Evolutionary conservation across 805 yeast genomes (phyloP).

Genomic region (Babjeviella inositovora): DNA sequence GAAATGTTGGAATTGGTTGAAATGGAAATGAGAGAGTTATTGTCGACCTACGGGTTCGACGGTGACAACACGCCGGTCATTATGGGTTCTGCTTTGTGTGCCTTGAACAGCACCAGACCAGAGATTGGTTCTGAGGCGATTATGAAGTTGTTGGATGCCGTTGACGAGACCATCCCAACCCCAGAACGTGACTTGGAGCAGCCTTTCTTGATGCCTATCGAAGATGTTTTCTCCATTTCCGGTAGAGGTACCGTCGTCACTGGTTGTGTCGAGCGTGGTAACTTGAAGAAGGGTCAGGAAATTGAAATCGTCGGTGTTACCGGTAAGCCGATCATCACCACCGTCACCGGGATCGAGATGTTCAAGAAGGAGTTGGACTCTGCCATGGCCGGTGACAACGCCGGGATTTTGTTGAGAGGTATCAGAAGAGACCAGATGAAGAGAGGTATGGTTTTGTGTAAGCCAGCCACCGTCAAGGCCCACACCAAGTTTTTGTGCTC

Average conservation of each 20-base stretch:
- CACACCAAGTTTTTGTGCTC: slow-evolving; percentile 92
- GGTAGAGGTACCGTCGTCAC: slow-evolving; percentile 99
- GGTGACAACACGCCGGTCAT: slow-evolving; percentile 97
- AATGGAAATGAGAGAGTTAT: slow-evolving; percentile 99
- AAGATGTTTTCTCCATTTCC: slow-evolving; percentile 93
- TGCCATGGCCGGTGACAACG: slow-evolving; percentile 99
- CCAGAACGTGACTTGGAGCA: slow-evolving; percentile 93
- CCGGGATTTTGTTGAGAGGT: slow-evolving; percentile 96
- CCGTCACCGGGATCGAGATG: slow-evolving; percentile 98
- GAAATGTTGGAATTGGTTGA: slow-evolving; percentile 99
- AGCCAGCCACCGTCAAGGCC: slow-evolving; percentile 83
- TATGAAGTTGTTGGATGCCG: slow-evolving; percentile 71
- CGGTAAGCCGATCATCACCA: slow-evolving; percentile 77
- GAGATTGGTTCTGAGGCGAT: slow-evolving; percentile 88
- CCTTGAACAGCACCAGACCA: slow-evolving; percentile 74
- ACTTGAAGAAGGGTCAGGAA: slow-evolving; percentile 96
- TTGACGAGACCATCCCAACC: slow-evolving; percentile 91
- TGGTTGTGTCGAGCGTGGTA: slow-evolving; percentile 98
- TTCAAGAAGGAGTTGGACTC: slow-evolving; percentile 96
- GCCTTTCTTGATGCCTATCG: slow-evolving; percentile 94
- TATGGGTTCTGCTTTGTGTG: slow-evolving; percentile 98
- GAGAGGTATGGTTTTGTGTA: slow-evolving; percentile 96
- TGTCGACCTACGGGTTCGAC: slow-evolving; percentile 84
- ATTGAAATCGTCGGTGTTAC: slow-evolving; percentile 91
- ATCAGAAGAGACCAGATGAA: slow-evolving; percentile 91